phyloP scores from a whole-genome alignment of 345 rosid genomes.

The Brassica carinata region DNA sequence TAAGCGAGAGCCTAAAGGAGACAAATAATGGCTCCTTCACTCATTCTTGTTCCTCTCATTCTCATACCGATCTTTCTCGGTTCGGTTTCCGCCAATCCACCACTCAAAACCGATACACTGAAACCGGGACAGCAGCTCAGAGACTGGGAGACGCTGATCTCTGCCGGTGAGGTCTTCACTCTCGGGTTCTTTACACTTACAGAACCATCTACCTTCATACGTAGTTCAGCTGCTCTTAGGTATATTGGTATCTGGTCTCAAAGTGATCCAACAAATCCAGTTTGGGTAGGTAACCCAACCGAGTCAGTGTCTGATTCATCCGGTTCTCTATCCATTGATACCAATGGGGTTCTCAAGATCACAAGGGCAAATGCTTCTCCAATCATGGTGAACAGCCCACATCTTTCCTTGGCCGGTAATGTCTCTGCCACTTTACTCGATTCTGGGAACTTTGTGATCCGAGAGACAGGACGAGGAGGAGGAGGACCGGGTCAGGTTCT shows the following conservation, averaged over 20 bases:
- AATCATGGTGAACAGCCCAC: constrained; percentile 40
- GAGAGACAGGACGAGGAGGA: constrained; percentile 46
- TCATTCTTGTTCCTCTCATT: constrained; percentile 11
- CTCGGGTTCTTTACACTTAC: constrained; percentile 64
- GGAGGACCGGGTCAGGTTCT: constrained; percentile 46
- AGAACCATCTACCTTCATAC: constrained; percentile 16
- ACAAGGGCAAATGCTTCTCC: constrained; percentile 37
- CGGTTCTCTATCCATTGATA: constrained; percentile 49
- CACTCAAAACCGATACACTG: constrained; percentile 37
- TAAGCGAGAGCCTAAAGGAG: constrained; percentile 16
- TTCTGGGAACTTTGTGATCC: constrained; percentile 53
- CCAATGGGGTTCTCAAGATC: constrained; percentile 53
- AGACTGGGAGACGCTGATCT: constrained; percentile 61
- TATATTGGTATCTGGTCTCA: constrained; percentile 59
- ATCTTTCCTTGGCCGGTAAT: constrained; percentile 1
- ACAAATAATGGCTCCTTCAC: constrained; percentile 23
- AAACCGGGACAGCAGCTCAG: constrained; percentile 55
- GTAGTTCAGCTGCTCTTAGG: constrained; percentile 47
- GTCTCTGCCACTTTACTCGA: constrained; percentile 52
- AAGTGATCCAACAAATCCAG: constrained; percentile 37
- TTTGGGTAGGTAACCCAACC: constrained; percentile 63
- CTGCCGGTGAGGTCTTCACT: constrained; percentile 47
- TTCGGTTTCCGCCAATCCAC: constrained; percentile 3
- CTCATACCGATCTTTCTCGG: constrained; percentile 13
- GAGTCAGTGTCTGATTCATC: constrained; percentile 54